These are phyloP conservation scores for Pulveroboletus frians DNA, from an alignment of 768 basidiomycete species.

Conservation along the genomic window DNA sequence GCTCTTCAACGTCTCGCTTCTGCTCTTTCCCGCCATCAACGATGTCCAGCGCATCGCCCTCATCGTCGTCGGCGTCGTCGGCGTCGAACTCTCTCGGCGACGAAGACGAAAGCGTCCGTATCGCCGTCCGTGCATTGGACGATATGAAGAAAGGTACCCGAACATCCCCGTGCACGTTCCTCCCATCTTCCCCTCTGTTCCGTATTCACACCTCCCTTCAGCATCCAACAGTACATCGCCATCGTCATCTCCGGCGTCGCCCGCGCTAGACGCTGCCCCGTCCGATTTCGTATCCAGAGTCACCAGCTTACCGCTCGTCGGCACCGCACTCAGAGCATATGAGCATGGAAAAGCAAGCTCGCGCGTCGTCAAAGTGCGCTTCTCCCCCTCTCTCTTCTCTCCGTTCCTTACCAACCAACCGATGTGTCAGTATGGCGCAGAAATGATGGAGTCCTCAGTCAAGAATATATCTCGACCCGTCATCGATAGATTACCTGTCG, in stretches of 20 bases:
- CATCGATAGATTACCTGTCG: slow-evolving; percentile 71
- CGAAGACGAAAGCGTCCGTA: slow-evolving; percentile 73
- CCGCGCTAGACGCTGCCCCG: slow-evolving; percentile 6
- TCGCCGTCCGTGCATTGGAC: slow-evolving; percentile 70
- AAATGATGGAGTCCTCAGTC: slow-evolving; percentile 81
- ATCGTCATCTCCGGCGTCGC: slow-evolving; percentile 11
- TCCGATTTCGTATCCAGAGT: slow-evolving; percentile 50
- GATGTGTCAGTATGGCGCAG: slow-evolving; percentile 68
- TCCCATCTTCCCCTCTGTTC: not conserved
- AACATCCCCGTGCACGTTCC: slow-evolving; percentile 13
- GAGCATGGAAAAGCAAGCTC: slow-evolving; percentile 82
- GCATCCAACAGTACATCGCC: slow-evolving; percentile 13
- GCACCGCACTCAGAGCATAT: slow-evolving; percentile 66
- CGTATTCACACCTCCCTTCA: not conserved
- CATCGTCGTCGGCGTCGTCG: slow-evolving; percentile 11
- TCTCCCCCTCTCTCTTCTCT: not conserved
- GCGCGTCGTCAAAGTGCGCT: slow-evolving; percentile 72
- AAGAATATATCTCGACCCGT: slow-evolving; percentile 79
- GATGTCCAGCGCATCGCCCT: slow-evolving; percentile 14
- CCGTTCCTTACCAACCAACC: slow-evolving; percentile 16
- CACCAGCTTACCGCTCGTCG: slow-evolving; percentile 66
- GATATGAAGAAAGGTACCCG: slow-evolving; percentile 61
- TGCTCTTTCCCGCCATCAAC: not conserved
- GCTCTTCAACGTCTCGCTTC: not conserved
- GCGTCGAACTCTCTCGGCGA: slow-evolving; percentile 34